phyloP scores from a whole-genome alignment of 192 early-diverging fungal genomes.

The Geranomyces michiganensis region DNA sequence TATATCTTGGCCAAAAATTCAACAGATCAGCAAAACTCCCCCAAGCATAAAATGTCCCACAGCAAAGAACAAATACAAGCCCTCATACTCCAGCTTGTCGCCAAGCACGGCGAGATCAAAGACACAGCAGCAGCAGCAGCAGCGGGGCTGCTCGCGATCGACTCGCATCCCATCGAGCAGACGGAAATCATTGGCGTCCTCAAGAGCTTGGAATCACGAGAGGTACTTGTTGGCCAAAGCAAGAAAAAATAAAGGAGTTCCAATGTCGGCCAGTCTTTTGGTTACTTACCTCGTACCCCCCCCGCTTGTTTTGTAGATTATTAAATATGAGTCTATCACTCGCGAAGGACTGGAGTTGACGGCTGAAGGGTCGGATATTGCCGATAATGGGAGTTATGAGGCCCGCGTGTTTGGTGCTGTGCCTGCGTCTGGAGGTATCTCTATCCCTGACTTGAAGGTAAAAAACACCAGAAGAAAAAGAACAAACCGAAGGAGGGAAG shows the following conservation, averaged over 20 bases:
- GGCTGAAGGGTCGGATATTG: constrained; percentile 85
- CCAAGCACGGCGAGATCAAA: constrained; percentile 67
- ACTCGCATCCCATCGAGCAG: constrained; percentile 68
- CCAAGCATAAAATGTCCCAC: constrained; percentile 19
- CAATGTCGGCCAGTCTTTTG: too few relatives aligned
- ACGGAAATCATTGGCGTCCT: constrained; percentile 76
- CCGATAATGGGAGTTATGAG: constrained; percentile 88
- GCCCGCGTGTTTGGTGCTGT: constrained; percentile 88
- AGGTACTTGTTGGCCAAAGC: constrained; percentile 59
- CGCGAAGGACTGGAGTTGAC: constrained; percentile 82
- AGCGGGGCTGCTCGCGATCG: constrained; percentile 55
- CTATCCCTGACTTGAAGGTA: constrained; percentile 78
- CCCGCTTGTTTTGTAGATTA: constrained; percentile 61
- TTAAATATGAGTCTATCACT: constrained; percentile 77
- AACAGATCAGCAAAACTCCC: not conserved
- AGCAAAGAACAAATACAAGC: constrained; percentile 14
- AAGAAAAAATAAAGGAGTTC: not conserved
- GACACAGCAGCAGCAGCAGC: too few relatives aligned
- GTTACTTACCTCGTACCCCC: not conserved
- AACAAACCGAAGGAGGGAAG: too few relatives aligned
- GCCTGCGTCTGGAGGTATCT: constrained; percentile 74
- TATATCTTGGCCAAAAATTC: too few relatives aligned
- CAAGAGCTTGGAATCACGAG: constrained; percentile 81
- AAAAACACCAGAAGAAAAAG: constrained; percentile 16
- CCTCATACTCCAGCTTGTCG: constrained; percentile 68